Evolutionary conservation across 495 filamentous ascomycete genomes (phyloP).

Genomic region (Viridothelium virens): DNA sequence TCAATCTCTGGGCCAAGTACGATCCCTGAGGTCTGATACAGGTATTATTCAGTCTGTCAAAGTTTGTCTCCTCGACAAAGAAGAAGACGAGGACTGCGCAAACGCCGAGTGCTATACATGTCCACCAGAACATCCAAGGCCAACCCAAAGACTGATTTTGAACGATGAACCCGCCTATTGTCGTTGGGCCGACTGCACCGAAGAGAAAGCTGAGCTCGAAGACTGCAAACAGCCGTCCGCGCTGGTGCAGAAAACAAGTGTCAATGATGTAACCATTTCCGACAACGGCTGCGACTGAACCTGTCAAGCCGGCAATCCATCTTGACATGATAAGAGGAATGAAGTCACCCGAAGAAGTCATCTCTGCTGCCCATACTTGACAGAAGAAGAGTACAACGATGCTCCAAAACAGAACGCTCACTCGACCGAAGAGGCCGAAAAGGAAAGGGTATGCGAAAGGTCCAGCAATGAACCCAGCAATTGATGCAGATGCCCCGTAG

Average conservation of each 20-base stretch:
- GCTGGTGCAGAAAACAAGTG: conserved; percentile 43
- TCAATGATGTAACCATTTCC: conserved; percentile 40
- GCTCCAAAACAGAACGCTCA: conserved; percentile 42
- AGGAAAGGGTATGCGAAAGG: background rate
- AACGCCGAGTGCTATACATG: background rate
- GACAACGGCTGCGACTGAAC: conserved; percentile 36
- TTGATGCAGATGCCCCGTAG: conserved; percentile 26
- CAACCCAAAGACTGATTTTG: conserved; percentile 32
- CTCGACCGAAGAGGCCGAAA: conserved; percentile 31
- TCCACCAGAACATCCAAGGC: conserved; percentile 33
- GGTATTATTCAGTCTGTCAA: background rate
- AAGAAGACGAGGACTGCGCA: background rate
- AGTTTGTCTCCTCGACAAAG: background rate
- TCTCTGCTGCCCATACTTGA: conserved; percentile 39
- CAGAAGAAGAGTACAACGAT: conserved; percentile 33
- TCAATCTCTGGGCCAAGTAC: background rate
- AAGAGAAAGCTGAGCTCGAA: background rate
- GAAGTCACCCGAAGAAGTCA: conserved; percentile 39
- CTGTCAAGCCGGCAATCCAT: conserved; percentile 39
- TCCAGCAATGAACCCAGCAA: background rate
- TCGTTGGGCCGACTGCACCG: conserved; percentile 34
- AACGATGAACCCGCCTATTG: conserved; percentile 43
- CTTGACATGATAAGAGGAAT: conserved; percentile 42
- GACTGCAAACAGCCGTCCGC: conserved; percentile 13
- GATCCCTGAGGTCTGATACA: too few species aligned